Evolutionary conservation across 257 asterid genomes (phyloP).

Genomic region (Solanum bulbocastanum): DNA sequence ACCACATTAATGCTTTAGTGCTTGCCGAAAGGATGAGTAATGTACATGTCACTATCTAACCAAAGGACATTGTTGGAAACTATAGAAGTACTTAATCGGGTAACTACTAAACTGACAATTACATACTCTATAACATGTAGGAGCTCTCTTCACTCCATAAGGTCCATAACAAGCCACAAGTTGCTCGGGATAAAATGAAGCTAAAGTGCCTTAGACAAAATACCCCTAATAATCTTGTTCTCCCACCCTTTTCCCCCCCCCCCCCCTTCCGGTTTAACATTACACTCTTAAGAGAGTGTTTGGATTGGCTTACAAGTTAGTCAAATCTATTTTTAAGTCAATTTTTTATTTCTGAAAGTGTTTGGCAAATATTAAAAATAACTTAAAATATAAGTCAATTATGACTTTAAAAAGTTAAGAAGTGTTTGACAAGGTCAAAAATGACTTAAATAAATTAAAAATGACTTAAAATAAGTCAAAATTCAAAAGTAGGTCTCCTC

Average conservation of each 20-base stretch:
- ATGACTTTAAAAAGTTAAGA: too few species aligned
- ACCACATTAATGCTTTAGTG: background rate
- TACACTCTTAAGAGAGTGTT: background rate
- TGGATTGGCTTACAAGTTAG: too few species aligned
- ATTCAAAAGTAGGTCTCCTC: too few species aligned
- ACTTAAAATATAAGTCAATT: too few species aligned
- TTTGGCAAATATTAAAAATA: too few species aligned
- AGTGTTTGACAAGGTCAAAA: too few species aligned
- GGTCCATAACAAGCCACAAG: background rate
- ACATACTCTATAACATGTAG: background rate
- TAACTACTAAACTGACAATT: background rate
- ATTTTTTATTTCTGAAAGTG: too few species aligned
- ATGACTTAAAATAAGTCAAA: too few species aligned
- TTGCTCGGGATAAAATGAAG: background rate
- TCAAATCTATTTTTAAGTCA: too few species aligned
- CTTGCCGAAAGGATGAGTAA: background rate
- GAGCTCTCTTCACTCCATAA: background rate
- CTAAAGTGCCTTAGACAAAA: background rate
- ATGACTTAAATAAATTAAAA: too few species aligned
- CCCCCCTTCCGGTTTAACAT: background rate
- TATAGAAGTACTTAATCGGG: background rate
- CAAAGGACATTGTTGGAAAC: background rate
- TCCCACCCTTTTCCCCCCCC: background rate
- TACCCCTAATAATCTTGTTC: background rate
- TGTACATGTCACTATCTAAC: background rate